Percentiles rank a stretch among this genome's conserved stretches.
phyloP scores from a whole-genome alignment of 2,329 filamentous ascomycete species.

The Cercospora sojina region DNA sequence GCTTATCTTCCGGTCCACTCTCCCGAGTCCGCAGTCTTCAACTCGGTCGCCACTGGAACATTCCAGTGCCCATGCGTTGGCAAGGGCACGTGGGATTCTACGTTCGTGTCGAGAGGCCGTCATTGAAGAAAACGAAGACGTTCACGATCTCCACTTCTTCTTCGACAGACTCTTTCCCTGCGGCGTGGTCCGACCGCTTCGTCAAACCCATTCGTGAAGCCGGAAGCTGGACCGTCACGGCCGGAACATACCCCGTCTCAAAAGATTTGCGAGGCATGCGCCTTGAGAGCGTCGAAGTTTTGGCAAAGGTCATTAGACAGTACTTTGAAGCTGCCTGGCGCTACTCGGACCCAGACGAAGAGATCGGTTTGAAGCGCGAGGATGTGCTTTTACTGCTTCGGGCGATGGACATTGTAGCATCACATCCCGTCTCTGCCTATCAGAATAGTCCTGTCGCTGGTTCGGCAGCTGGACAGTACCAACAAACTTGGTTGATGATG shows the following conservation, averaged over 20 bases:
- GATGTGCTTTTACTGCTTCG: slow-evolving; percentile 25
- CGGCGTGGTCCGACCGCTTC: slow-evolving; percentile 18
- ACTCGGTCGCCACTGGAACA: slow-evolving; percentile 30
- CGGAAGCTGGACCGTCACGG: slow-evolving; percentile 21
- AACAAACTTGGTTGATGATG: not conserved
- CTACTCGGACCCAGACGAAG: not conserved
- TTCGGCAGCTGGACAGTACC: not conserved
- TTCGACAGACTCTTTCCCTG: slow-evolving; percentile 13
- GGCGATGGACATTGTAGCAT: slow-evolving; percentile 30
- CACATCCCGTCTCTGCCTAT: slow-evolving; percentile 24
- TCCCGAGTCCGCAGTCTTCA: slow-evolving; percentile 25
- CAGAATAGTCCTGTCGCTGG: not conserved
- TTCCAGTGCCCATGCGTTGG: slow-evolving; percentile 24
- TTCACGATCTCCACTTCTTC: not conserved
- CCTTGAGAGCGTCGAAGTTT: slow-evolving; percentile 28
- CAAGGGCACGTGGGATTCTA: slow-evolving; percentile 35
- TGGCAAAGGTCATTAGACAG: slow-evolving; percentile 22
- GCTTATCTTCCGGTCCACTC: slow-evolving; percentile 17
- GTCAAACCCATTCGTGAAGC: slow-evolving; percentile 11
- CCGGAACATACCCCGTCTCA: slow-evolving; percentile 24
- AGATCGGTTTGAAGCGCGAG: not conserved
- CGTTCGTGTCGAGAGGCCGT: slow-evolving; percentile 23
- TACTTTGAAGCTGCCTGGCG: not conserved
- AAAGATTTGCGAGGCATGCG: slow-evolving; percentile 29
- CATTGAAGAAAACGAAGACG: not conserved